Percentiles rank a stretch among this genome's conserved stretches.
These are phyloP conservation scores for Reticulascus tulasneorum DNA, from an alignment of 2,329 filamentous ascomycete genomes.

Conservation along the genomic window DNA sequence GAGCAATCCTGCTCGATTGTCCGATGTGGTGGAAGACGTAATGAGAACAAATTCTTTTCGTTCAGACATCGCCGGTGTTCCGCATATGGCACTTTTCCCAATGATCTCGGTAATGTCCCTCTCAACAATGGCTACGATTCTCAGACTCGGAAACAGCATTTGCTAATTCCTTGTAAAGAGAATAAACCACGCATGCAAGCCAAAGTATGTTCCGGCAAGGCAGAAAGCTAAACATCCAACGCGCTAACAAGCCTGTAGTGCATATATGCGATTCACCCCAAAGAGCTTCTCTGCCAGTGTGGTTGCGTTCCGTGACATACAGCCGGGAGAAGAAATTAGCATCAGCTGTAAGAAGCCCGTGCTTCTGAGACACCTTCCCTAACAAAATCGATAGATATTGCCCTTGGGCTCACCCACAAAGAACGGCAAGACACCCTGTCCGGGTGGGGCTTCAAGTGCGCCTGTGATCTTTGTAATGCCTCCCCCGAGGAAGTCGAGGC, in stretches of 20 bases:
- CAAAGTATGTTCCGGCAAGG: slow-evolving; percentile 19
- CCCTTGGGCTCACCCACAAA: slow-evolving; percentile 18
- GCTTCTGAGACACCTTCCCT: slow-evolving; percentile 9
- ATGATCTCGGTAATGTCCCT: slow-evolving; percentile 21
- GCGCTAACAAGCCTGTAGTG: slow-evolving; percentile 14
- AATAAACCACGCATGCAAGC: slow-evolving; percentile 23
- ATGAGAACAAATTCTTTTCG: slow-evolving; percentile 31
- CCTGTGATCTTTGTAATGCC: slow-evolving; percentile 22
- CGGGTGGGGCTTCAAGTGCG: slow-evolving; percentile 26
- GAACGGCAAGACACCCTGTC: slow-evolving; percentile 19
- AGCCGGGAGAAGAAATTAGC: slow-evolving; percentile 23
- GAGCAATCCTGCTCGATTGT: slow-evolving; percentile 17
- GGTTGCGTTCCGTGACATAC: slow-evolving; percentile 20
- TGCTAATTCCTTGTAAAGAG: slow-evolving; percentile 6
- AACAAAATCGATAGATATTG: slow-evolving; percentile 18
- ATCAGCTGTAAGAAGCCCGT: slow-evolving; percentile 21
- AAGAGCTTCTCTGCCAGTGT: slow-evolving; percentile 19
- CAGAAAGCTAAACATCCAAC: neutral
- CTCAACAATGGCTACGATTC: no score
- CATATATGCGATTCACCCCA: slow-evolving; percentile 22
- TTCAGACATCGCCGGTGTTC: slow-evolving; percentile 17
- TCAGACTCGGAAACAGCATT: neutral
- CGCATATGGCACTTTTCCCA: slow-evolving; percentile 20
- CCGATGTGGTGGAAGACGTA: slow-evolving; percentile 28
- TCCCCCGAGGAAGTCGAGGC: slow-evolving; percentile 21